Evolutionary conservation across 805 yeast species (phyloP), one percentile per base, ranked within the genome.

Genomic region (Debaryomyces hansenii): DNA sequence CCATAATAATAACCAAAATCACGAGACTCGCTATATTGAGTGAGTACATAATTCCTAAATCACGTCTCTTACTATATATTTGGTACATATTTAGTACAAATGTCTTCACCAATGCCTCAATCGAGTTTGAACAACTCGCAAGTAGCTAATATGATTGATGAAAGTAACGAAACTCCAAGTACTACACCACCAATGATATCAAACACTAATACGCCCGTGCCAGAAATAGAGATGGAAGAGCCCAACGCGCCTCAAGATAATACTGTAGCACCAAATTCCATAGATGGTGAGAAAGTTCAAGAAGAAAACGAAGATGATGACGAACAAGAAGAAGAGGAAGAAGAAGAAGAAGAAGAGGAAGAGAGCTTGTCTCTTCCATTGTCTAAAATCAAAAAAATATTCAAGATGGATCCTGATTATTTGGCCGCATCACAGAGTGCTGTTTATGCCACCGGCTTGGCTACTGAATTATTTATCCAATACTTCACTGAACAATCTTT

Each of bases 391-490:
- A 85, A 85, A 57, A 77, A 83, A 54, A 83, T 87, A 44, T 77
- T 87, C 60, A 86, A 85, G 56, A 76, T 84, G 60, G 95, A 87
- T 60, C 88, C 90, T 12, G 90, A 84, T 33, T 85, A 84, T 53
- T 65, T 75, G 5, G 78, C 84, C 1, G 82, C 88, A 1, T 80
- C 90, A 2, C 84, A 80, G 46, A 72, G 83, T 24, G 89, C 92
- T 0, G 87, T 84, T n/a, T 84, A 80, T 59, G 78, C 89, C 12
- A 72, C 87, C 5, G 89, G 88, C 2, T 75, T 85, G n/a, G 90
- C 94, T 7, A 82, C 92, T 0, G 94, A 87, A 56, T 65, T 85
- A 18, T 87, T 87, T 58, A 74, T 87, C 18, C 84, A 83, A 62
- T 79, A 82, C 57, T 73, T 87, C 49, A 77, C 87, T 1, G 89